A percentile compares a stretch with the other conserved stretches of the same genome.
These are phyloP conservation scores for Hura crepitans DNA, from an alignment of 441 rosid species.

Conservation along the genomic window DNA sequence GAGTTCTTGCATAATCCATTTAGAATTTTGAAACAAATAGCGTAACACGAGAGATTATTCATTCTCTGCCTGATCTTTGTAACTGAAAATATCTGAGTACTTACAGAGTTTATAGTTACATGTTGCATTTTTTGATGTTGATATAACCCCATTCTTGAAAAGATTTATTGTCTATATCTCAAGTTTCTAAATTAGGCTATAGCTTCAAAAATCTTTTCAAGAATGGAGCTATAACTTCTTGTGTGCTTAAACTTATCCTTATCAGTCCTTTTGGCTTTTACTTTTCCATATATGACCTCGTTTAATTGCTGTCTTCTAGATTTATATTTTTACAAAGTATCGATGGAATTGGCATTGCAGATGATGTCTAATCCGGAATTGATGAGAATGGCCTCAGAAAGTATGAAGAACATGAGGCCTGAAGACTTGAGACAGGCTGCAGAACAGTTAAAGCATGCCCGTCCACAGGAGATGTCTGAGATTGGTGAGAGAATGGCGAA, in stretches of 20 bases:
- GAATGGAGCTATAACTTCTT: too few species aligned
- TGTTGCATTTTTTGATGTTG: not conserved
- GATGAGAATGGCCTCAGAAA: constrained; percentile 90
- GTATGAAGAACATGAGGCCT: constrained; percentile 87
- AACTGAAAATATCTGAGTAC: too few species aligned
- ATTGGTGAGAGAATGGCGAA: constrained; percentile 82
- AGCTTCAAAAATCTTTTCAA: too few species aligned
- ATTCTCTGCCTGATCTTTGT: too few species aligned
- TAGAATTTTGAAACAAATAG: too few species aligned
- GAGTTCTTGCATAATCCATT: too few species aligned
- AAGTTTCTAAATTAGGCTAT: not conserved
- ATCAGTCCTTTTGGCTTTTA: not conserved
- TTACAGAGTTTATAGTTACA: not conserved
- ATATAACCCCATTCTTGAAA: not conserved
- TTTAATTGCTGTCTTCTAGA: not conserved
- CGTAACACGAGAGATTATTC: too few species aligned
- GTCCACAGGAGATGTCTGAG: constrained; percentile 82
- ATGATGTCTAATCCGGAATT: constrained; percentile 93
- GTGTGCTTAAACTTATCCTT: not conserved
- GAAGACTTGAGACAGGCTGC: constrained; percentile 85
- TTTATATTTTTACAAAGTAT: not conserved
- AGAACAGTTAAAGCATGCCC: constrained; percentile 70
- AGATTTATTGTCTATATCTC: not conserved
- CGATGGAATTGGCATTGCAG: constrained; percentile 34
- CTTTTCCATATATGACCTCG: not conserved